phyloP scores from a whole-genome alignment of 768 basidiomycete genomes.

The Thelephora aurantiotincta region DNA sequence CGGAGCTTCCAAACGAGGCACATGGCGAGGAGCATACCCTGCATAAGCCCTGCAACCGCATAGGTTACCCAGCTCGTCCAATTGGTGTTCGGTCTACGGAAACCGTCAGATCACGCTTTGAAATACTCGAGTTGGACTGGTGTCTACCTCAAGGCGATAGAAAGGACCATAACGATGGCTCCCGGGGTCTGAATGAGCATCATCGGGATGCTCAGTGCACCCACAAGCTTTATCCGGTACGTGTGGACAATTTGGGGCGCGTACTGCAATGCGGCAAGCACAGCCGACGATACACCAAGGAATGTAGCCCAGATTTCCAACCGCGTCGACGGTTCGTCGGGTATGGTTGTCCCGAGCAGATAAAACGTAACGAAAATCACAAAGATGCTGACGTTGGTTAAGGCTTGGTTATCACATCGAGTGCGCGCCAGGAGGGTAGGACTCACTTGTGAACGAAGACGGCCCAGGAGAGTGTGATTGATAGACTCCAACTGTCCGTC shows the following conservation, averaged over 20 bases:
- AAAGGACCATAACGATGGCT: constrained; percentile 72
- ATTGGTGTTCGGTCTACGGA: constrained; percentile 54
- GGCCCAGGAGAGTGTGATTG: constrained; percentile 60
- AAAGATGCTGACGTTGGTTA: constrained; percentile 28
- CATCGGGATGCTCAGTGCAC: constrained; percentile 87
- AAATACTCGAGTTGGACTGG: neutral
- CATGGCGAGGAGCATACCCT: constrained; percentile 68
- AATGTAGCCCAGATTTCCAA: constrained; percentile 65
- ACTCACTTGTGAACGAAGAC: constrained; percentile 63
- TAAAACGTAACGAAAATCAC: constrained; percentile 46
- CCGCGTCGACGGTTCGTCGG: constrained; percentile 22
- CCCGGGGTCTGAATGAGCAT: constrained; percentile 94
- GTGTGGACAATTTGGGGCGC: constrained; percentile 78
- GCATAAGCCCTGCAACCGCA: constrained; percentile 73
- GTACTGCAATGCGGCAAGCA: constrained; percentile 77
- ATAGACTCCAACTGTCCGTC: constrained; percentile 66
- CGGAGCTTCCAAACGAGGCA: constrained; percentile 78
- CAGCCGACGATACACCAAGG: constrained; percentile 68
- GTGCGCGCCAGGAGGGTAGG: neutral
- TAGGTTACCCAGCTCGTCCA: constrained; percentile 85
- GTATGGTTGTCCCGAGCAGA: constrained; percentile 33
- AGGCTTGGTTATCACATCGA: neutral
- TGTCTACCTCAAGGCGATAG: constrained; percentile 56
- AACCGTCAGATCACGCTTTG: constrained; percentile 1
- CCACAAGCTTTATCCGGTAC: constrained; percentile 67